Base-by-base conservation (phyloP, 1,284 basidiomycete genomes). In the Kwoniella shivajii region DNA sequence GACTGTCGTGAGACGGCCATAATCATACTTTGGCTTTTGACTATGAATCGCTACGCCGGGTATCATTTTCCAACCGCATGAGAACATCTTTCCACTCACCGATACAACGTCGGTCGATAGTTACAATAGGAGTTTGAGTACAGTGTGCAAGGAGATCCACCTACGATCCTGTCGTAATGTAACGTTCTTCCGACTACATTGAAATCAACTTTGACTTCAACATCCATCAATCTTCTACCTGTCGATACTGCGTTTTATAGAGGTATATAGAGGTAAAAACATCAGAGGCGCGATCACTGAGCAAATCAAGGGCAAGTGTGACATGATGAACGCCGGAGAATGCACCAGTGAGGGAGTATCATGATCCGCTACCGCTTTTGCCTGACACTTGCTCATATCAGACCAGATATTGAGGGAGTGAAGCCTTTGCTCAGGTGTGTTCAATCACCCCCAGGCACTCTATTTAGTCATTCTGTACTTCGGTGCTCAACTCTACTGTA, bases 201-300 rank as follows among this genome's bases (percentile, higher is more conserved):
- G 4, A 47, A 34, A 33, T 7, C 45, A 30, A 22, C 33, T 7
- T 20, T 13, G 6, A 9, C 13, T 6, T n/a, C 11, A 10, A 16
- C 60, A 14, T 64, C 72, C 22, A 58, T 76, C 63, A 71, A 71
- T 60, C 71, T 77, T 51, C 66, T 77, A 33, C 71, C 71, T 6
- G 75, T 77, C 54, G 77, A 78, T 61, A 78, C 75, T 6, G 71
- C 67, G 14, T 75, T 73, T 1, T 75, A 77, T 16, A 65, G 75
- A 16, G 76, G 75, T 9, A 67, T 75, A 77, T 16, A 65, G 75
- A 16, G 76, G 75, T 9, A 67, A 69, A 52, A 60, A 65, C 37
- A 70, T 78, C 41, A 74, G 77, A 38, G 74, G 75, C 4, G 49
- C 57, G 14, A 68, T 78, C 27, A 76, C 75, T 50, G 70, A 74